phyloP scores from a whole-genome alignment of 495 filamentous ascomycete species.

The Pyrenula aspistea region DNA sequence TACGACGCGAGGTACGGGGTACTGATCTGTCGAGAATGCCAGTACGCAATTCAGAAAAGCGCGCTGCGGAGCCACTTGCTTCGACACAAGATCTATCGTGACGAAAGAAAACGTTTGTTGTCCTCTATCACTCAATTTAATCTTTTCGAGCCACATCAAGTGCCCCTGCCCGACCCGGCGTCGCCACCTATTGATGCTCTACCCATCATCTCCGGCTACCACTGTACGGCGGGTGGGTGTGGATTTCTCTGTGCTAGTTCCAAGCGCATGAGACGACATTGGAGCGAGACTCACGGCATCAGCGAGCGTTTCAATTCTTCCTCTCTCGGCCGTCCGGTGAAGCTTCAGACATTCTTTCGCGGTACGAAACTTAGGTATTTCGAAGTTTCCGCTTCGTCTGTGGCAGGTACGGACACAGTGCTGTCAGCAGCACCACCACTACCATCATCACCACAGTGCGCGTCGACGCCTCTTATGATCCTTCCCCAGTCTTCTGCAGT shows the following conservation, averaged over 20 bases:
- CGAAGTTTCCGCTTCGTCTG: constrained; percentile 10
- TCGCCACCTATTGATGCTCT: constrained; percentile 16
- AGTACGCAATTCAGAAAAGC: constrained; percentile 26
- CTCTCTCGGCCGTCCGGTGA: constrained; percentile 9
- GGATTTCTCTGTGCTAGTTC: constrained; percentile 17
- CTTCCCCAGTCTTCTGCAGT: not conserved
- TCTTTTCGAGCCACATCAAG: constrained; percentile 16
- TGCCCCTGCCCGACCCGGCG: constrained; percentile 9
- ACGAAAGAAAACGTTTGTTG: constrained; percentile 14
- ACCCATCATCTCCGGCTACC: constrained; percentile 15
- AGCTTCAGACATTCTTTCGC: constrained; percentile 23
- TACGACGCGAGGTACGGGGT: constrained; percentile 16
- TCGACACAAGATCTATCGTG: constrained; percentile 24
- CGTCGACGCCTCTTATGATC: not conserved
- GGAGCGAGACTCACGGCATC: constrained; percentile 18
- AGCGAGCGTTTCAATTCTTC: constrained; percentile 2
- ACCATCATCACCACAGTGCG: not conserved
- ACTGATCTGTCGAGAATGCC: constrained; percentile 23
- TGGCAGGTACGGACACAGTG: not conserved
- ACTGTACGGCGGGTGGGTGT: constrained; percentile 14
- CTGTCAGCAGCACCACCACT: not conserved
- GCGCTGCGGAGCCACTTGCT: constrained; percentile 21
- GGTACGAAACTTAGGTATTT: constrained; percentile 26
- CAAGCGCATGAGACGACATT: constrained; percentile 21
- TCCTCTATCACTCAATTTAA: constrained; percentile 14